Evolutionary conservation across 768 basidiomycete genomes (phyloP).

Genomic region (Termitomyces sp.): DNA sequence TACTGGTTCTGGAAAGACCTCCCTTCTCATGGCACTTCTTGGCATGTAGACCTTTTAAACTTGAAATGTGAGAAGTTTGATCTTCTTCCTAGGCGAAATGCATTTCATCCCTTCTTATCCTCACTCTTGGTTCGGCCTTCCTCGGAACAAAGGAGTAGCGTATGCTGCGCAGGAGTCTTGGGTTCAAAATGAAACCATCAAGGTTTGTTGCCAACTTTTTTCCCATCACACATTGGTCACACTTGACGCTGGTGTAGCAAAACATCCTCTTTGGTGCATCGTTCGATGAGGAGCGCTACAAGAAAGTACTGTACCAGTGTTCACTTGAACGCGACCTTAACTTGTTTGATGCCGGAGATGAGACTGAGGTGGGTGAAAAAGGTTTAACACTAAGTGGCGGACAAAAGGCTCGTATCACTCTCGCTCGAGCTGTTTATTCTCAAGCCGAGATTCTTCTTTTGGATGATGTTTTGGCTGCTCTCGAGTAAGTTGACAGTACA

Average conservation of each 20-base stretch:
- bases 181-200: conserved; percentile 78
- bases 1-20: conserved; percentile 60
- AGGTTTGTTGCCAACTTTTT: conserved; percentile 22
- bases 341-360: conserved; percentile 61
- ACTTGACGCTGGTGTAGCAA: conserved; percentile 31
- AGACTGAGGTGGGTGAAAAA: conserved; percentile 69
- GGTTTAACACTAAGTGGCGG: conserved; percentile 55
- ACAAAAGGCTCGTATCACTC: conserved; percentile 44
- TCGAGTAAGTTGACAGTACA: conserved; percentile 34
- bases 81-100: conserved; percentile 46
- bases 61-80: background rate
- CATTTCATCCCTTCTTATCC: conserved; percentile 47
- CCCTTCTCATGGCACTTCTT: conserved; percentile 58
- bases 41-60: conserved; percentile 17
- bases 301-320: conserved; percentile 69
- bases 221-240: background rate
- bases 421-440: conserved; percentile 42
- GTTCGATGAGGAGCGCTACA: conserved; percentile 74
- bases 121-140: conserved; percentile 65
- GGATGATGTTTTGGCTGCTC: conserved; percentile 66
- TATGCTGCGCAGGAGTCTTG: conserved; percentile 85
- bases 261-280: conserved; percentile 80
- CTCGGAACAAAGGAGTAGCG: conserved; percentile 62
- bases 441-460: conserved; percentile 58
- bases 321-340: conserved; percentile 69